phyloP scores from a whole-genome alignment of 345 rosid genomes.

The Gossypioides kirkii region DNA sequence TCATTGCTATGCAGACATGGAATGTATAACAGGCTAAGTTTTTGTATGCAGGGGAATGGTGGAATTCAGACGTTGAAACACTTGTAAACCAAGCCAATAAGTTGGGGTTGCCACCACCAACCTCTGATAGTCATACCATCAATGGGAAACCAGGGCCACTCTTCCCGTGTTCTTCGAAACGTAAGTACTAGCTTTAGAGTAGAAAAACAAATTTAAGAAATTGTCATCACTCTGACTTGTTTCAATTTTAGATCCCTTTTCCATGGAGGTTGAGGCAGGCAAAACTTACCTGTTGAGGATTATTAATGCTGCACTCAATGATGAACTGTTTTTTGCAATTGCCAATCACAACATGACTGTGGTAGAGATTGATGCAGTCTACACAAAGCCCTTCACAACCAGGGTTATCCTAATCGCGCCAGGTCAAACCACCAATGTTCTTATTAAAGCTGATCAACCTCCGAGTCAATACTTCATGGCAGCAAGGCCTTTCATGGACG shows the following conservation, averaged over 20 bases:
- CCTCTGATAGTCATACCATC: background rate
- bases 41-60: background rate
- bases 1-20: background rate
- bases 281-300: background rate
- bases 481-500: background rate
- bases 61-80: background rate
- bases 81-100: background rate
- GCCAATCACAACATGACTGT: background rate
- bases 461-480: slow-evolving; percentile 41
- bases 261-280: slow-evolving; percentile 11
- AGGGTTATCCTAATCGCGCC: slow-evolving; percentile 33
- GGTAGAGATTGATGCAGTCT: background rate
- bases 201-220: background rate
- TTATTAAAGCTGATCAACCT: slow-evolving; percentile 41
- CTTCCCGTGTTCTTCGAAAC: background rate
- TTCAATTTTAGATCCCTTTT: slow-evolving; percentile 29
- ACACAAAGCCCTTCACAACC: background rate
- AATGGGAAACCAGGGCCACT: background rate
- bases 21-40: background rate
- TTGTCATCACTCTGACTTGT: background rate
- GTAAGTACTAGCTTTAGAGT: background rate
- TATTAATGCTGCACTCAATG: background rate
- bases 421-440: slow-evolving; percentile 66
- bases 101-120: slow-evolving; percentile 2
- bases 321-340: background rate